A percentile compares a stretch with the other conserved stretches of the same genome.
These are phyloP conservation scores for Geotrichum australiense DNA, from an alignment of 1,139 yeast species.

Conservation along the genomic window DNA sequence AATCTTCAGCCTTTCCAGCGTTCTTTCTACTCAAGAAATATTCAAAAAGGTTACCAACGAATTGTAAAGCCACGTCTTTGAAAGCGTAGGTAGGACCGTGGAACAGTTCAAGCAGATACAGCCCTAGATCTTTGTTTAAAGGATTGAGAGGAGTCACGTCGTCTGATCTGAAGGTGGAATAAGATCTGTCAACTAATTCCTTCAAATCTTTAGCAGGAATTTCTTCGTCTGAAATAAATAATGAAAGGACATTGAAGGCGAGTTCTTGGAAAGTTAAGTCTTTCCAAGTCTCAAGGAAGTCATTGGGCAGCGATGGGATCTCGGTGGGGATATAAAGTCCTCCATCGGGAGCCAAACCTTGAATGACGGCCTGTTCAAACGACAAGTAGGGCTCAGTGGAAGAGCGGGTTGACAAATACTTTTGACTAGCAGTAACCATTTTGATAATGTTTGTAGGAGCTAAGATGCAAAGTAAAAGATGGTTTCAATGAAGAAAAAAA, in stretches of 20 bases:
- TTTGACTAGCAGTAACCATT: constrained; percentile 21
- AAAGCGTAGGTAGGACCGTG: constrained; percentile 99
- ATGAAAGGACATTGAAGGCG: constrained; percentile 78
- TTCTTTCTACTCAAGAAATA: constrained; percentile 78
- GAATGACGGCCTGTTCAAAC: constrained; percentile 88
- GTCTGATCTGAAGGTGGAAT: constrained; percentile 79
- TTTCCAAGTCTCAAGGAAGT: constrained; percentile 61
- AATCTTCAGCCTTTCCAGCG: constrained; percentile 46
- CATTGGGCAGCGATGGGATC: constrained; percentile 62
- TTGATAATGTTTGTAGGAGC: neutral
- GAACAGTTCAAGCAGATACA: constrained; percentile 82
- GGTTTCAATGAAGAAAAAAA: neutral
- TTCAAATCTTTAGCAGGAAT: constrained; percentile 64
- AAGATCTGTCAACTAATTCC: constrained; percentile 58
- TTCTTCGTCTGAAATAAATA: constrained; percentile 64
- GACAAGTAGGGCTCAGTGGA: constrained; percentile 48
- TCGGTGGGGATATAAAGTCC: constrained; percentile 85
- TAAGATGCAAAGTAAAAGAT: neutral
- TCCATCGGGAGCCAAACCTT: constrained; percentile 94
- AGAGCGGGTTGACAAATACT: constrained; percentile 85
- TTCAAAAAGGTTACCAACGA: constrained; percentile 94
- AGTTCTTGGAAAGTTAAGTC: constrained; percentile 72
- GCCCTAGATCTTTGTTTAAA: constrained; percentile 49
- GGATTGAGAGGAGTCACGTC: constrained; percentile 79
- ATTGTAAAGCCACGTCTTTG: constrained; percentile 96